phyloP scores from a whole-genome alignment of 2,329 filamentous ascomycete genomes.

The Metarhizium rileyi region DNA sequence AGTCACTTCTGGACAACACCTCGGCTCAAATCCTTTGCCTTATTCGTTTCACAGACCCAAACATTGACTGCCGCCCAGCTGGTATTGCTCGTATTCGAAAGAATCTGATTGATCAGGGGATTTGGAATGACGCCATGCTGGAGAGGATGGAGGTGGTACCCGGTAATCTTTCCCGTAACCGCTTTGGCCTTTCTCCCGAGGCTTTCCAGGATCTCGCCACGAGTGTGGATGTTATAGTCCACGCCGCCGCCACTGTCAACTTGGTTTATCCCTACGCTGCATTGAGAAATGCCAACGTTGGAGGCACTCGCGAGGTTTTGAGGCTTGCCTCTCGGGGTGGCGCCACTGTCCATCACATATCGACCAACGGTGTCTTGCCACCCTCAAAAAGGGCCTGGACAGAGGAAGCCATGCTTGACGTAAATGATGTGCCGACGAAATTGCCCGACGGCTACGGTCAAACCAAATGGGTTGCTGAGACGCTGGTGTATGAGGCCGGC shows the following conservation, averaged over 20 bases:
- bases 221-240: conserved; percentile 63
- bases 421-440: conserved; percentile 59
- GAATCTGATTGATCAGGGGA: conserved; percentile 66
- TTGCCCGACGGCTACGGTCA: conserved; percentile 67
- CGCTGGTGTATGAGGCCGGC: conserved; percentile 60
- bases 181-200: conserved; percentile 57
- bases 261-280: conserved; percentile 75
- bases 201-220: conserved; percentile 55
- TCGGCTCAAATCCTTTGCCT: conserved; percentile 62
- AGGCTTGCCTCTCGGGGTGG: conserved; percentile 57
- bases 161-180: conserved; percentile 59
- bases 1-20: conserved; percentile 57
- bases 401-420: conserved; percentile 56
- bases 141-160: conserved; percentile 69
- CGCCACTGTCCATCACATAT: conserved; percentile 68
- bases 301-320: conserved; percentile 67
- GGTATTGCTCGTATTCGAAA: conserved; percentile 64
- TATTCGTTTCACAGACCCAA: conserved; percentile 61
- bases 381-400: conserved; percentile 61
- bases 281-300: conserved; percentile 63
- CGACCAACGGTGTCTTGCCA: conserved; percentile 71
- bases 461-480: conserved; percentile 74
- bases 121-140: conserved; percentile 69
- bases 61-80: conserved; percentile 51
- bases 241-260: conserved; percentile 70